Percentiles rank a stretch among this genome's conserved stretches.
Conservation (phyloP, 169 alveolate genomes). For the Neospora caninum region DNA sequence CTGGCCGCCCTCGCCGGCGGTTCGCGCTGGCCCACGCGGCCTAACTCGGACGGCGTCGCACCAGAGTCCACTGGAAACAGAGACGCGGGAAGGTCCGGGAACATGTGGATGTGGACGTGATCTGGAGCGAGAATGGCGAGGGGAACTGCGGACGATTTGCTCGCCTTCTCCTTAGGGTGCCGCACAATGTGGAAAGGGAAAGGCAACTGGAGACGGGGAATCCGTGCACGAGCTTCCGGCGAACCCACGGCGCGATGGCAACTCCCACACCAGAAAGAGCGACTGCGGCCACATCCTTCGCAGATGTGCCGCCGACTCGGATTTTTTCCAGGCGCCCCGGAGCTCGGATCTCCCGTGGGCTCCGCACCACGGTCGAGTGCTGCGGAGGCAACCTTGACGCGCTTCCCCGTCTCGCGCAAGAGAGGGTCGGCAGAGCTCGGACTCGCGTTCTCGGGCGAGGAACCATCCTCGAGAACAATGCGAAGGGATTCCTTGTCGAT, state of each 20-base stretch:
- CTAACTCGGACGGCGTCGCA: not conserved
- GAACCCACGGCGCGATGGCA: constrained; percentile 11
- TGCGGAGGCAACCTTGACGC: too few species aligned
- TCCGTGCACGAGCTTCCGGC: not conserved
- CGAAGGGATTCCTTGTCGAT: not conserved
- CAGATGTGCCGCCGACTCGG: constrained; percentile 9
- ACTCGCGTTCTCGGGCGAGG: not conserved
- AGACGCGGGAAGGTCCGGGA: not conserved
- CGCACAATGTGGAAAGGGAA: not conserved
- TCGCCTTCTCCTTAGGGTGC: constrained; percentile 28
- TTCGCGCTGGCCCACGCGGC: not conserved
- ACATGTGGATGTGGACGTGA: not conserved
- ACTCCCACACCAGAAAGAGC: constrained; percentile 26
- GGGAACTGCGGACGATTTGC: constrained; percentile 29
- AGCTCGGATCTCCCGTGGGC: too few species aligned
- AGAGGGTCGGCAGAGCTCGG: not conserved
- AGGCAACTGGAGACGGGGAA: constrained; percentile 23
- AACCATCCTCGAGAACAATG: not conserved
- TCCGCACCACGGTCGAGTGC: too few species aligned
- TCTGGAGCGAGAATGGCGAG: not conserved
- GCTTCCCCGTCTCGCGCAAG: not conserved
- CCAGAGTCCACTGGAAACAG: not conserved
- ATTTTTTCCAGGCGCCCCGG: not conserved
- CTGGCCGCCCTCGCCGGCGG: not conserved
- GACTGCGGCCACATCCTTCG: constrained; percentile 28